Percentiles rank a stretch among this genome's conserved stretches.
Conservation (phyloP, 75 land plant genomes). For the Sequoiadendron giganteum region DNA sequence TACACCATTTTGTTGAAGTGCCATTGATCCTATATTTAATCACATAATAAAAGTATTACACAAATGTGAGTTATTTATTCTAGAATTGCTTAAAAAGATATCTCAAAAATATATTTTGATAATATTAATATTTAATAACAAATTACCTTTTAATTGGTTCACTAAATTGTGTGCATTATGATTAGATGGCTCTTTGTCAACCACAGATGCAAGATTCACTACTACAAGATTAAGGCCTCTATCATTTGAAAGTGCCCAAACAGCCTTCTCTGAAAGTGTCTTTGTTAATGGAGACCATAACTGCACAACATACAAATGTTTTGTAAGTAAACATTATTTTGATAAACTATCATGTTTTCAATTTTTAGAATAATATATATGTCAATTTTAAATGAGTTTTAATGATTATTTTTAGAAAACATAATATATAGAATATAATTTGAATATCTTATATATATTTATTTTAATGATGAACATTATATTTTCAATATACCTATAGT, state of each 20-base stretch:
- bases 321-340: too few species aligned
- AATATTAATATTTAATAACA: neutral
- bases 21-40: constrained; percentile 1
- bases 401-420: too few species aligned
- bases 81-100: too few species aligned
- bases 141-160: neutral
- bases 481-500: too few species aligned
- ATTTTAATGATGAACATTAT: too few species aligned
- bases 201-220: constrained; percentile 15
- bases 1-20: neutral
- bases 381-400: too few species aligned
- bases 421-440: too few species aligned
- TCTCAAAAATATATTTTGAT: neutral
- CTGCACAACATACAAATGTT: neutral
- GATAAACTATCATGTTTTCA: too few species aligned
- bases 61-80: too few species aligned
- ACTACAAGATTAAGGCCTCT: constrained; percentile 19
- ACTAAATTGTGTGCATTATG: neutral
- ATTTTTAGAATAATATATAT: too few species aligned
- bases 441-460: too few species aligned
- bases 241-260: constrained; percentile 17
- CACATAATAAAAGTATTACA: too few species aligned
- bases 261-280: constrained; percentile 20
- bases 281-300: constrained; percentile 19
- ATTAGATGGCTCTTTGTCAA: neutral